Percentiles rank a stretch among this genome's conserved stretches.
Evolutionary conservation across 164 flowering plant genomes (phyloP).

Genomic region (Litsea cubeba): DNA sequence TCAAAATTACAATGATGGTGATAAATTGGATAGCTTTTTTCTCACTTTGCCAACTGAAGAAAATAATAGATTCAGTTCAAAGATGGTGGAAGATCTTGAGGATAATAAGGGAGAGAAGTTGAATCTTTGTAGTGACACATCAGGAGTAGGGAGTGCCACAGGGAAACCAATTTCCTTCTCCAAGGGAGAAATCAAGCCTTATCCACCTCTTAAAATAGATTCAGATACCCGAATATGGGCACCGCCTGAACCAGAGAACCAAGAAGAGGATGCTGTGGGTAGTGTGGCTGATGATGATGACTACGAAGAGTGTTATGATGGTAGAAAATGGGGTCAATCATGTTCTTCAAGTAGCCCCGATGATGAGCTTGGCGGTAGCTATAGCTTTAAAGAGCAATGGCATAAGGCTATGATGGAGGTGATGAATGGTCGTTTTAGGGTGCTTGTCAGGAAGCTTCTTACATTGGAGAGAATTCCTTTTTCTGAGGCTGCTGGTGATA

Average conservation of each 20-base stretch:
- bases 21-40: not conserved
- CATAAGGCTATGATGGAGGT: conserved; percentile 52
- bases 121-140: not conserved
- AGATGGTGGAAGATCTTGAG: conserved; percentile 13
- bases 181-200: conserved; percentile 17
- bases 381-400: conserved; percentile 49
- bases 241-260: conserved; percentile 76
- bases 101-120: conserved; percentile 1
- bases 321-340: conserved; percentile 54
- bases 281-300: conserved; percentile 59
- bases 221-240: conserved; percentile 48
- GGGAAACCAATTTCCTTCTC: not conserved
- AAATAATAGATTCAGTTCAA: conserved; percentile 12
- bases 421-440: conserved; percentile 59
- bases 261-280: conserved; percentile 55
- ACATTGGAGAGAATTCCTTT: conserved; percentile 40
- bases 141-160: not conserved
- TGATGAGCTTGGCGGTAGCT: conserved; percentile 36
- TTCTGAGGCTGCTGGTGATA: conserved; percentile 37
- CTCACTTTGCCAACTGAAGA: conserved; percentile 12
- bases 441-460: conserved; percentile 55
- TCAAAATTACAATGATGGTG: not conserved
- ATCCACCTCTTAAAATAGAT: conserved; percentile 27
- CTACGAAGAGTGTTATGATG: conserved; percentile 59
- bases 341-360: conserved; percentile 39